phyloP scores from a whole-genome alignment of 1,284 basidiomycete species.

The Cryptococcus hybrid region DNA sequence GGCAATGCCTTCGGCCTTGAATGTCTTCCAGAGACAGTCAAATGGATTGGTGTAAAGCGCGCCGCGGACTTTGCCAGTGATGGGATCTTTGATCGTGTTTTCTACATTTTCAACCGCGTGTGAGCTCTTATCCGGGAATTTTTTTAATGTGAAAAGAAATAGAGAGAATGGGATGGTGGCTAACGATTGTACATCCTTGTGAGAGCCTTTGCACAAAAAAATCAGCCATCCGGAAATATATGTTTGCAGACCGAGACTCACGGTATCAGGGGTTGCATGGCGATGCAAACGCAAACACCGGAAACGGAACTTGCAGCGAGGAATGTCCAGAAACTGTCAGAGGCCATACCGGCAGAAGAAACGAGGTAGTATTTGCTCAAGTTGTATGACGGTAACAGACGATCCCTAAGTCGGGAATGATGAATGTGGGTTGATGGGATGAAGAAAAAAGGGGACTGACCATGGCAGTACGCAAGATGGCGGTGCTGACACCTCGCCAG shows the following conservation, averaged over 20 bases:
- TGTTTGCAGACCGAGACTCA: slow-evolving; percentile 1
- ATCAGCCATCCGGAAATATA: not conserved
- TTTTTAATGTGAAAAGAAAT: not conserved
- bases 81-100: slow-evolving; percentile 67
- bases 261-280: slow-evolving; percentile 66
- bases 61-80: slow-evolving; percentile 70
- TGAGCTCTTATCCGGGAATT: slow-evolving; percentile 1
- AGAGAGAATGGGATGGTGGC: slow-evolving; percentile 1
- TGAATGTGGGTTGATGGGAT: too few relatives aligned
- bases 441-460: slow-evolving; percentile 52
- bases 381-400: slow-evolving; percentile 87
- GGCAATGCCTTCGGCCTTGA: slow-evolving; percentile 80
- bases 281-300: slow-evolving; percentile 85
- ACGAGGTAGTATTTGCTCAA: slow-evolving; percentile 76
- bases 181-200: slow-evolving; percentile 92
- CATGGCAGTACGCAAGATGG: slow-evolving; percentile 90
- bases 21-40: slow-evolving; percentile 95
- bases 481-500: slow-evolving; percentile 87
- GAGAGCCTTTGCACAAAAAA: slow-evolving; percentile 59
- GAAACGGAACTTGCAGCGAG: slow-evolving; percentile 84
- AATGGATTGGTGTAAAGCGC: slow-evolving; percentile 86
- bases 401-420: slow-evolving; percentile 51
- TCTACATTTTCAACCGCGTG: slow-evolving; percentile 43
- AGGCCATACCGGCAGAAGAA: slow-evolving; percentile 62
- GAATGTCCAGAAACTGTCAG: slow-evolving; percentile 82